Base-by-base conservation (phyloP, 1,284 basidiomycete genomes). In the Papiliotrema terrestris region DNA sequence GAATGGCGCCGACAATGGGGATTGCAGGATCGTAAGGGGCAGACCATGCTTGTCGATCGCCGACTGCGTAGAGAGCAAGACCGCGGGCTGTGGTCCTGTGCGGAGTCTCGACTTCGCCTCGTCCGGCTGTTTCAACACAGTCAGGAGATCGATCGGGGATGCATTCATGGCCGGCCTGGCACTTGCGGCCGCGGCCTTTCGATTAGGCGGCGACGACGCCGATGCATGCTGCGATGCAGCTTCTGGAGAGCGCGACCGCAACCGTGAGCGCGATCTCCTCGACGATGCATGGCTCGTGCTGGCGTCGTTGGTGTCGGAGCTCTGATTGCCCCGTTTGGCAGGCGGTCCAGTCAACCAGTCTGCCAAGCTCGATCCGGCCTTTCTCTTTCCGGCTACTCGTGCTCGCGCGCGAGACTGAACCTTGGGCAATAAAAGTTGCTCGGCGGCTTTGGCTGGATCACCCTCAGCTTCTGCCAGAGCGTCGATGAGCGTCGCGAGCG, bases 381-480 rank as follows among this genome's bases (percentile, higher is more conserved):
- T 77, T 49, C 78, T 72, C 73, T 81, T 83, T 52, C 77, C 72
- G 15, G 59, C 47, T 32, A 32, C 29, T 32, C 29, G 29, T 6
- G 6, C 29, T 32, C 29, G 29, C 29, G 29, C 29, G 6, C 29
- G 29, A 19, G 43, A 62, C 49, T 59, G 62, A 37, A 59, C 65
- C 54, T 51, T 52, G 35, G 56, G 57, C 8, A 74, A 19, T 3
- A 83, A 62, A 36, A 78, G 58, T 23, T 74, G 66, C 29, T 83
- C 85, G 1, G 76, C 76, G 0, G 90, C 84, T 22, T 72, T 75
- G 50, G 82, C 72, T 8, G 84, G 81, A 67, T 90, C 78, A 13
- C 88, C 88, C 36, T 83, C 73, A 36, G 78, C 79, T 45, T 79
- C 69, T 5, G 84, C 76, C 2, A 93, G 80, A 0, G 86, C 82